Conservation (phyloP, 169 alveolate species). For the Eimeria brunetti region DNA sequence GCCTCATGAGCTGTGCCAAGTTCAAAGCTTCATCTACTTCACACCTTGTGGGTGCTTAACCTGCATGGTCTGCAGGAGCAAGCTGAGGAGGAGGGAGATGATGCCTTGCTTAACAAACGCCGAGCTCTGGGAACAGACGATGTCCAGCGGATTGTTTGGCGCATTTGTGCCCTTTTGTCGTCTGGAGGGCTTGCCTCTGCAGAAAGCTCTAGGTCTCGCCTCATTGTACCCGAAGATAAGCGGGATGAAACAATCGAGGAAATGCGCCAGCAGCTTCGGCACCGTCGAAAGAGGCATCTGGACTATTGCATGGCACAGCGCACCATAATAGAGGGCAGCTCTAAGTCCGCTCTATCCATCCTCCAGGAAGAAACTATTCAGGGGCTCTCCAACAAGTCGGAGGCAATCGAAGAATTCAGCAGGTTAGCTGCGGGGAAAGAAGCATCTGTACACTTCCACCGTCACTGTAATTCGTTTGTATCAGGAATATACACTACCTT, state of each 20-base stretch:
- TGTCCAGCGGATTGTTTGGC: conserved; percentile 54
- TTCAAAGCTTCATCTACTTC: not conserved
- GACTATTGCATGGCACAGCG: conserved; percentile 44
- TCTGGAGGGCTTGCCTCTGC: not conserved
- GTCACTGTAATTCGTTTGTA: not conserved
- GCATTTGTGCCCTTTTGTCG: conserved; percentile 31
- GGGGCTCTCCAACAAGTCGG: conserved; percentile 29
- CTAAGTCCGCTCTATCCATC: conserved; percentile 13
- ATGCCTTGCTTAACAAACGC: conserved; percentile 9
- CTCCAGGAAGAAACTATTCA: conserved; percentile 33
- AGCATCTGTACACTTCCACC: not conserved
- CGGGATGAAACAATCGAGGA: conserved; percentile 20
- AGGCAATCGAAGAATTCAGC: conserved; percentile 17
- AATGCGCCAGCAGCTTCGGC: conserved; percentile 57
- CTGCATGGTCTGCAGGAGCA: conserved; percentile 6
- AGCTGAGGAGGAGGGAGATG: conserved; percentile 41
- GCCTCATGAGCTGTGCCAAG: not conserved
- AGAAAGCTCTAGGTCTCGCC: not conserved
- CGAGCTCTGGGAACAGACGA: conserved; percentile 22
- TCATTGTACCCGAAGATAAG: conserved; percentile 13
- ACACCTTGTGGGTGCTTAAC: not conserved
- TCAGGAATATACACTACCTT: not conserved
- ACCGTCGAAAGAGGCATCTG: conserved; percentile 35
- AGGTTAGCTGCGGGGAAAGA: not conserved
- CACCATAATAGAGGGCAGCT: not conserved